Base-by-base conservation (phyloP, 1,284 basidiomycete species). In the Laetiporus sulphureus region DNA sequence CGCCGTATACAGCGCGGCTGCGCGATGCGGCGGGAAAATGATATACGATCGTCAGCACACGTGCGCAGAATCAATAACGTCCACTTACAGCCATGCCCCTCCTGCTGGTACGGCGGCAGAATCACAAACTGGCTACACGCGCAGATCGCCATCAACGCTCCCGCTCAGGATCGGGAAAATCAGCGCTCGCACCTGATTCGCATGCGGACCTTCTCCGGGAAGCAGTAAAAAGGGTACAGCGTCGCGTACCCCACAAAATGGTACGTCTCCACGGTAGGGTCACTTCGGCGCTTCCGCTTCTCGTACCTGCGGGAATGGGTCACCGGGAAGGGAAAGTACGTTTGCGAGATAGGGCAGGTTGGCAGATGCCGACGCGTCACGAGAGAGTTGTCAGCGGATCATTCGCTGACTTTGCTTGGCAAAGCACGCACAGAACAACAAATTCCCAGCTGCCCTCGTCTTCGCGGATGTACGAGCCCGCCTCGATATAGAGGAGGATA, bases 51-150 rank as follows among this genome's bases (percentile, higher is more conserved):
- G 35, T 29, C 10, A 38, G 30, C 23, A 39, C 21, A 19, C 8
- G 4, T 27, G 33, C 29, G 22, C 34, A 36, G 24, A 42, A 16
- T 33, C 20, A 32, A 40, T 29, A 16, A 27, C 36, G n/a, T 3
- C n/a, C n/a, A 65, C 86, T 66, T 65, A 91, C 90, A 92, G 44
- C 93, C 92, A 60, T 97, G 94, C 0, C 91, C 90, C 52, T 82
- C 75, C 35, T 81, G 78, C 65, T 98, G 94, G 61, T 89, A 96
- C 3, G 92, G 92, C 2, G 92, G 86, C 4, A 93, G 67, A 50
- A 98, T 88, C 40, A 98, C 80, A 59, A 98, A 98, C 75, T 99
- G 95, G 57, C 91, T 85, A 49, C n/a, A n/a, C n/a, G n/a, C n/a
- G n/a, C n/a, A 32, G 8, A 32, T 15, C 10, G 31, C 31, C 11